Base-by-base conservation (phyloP, 768 basidiomycete species). In the Neoboletus brunneissimus region DNA sequence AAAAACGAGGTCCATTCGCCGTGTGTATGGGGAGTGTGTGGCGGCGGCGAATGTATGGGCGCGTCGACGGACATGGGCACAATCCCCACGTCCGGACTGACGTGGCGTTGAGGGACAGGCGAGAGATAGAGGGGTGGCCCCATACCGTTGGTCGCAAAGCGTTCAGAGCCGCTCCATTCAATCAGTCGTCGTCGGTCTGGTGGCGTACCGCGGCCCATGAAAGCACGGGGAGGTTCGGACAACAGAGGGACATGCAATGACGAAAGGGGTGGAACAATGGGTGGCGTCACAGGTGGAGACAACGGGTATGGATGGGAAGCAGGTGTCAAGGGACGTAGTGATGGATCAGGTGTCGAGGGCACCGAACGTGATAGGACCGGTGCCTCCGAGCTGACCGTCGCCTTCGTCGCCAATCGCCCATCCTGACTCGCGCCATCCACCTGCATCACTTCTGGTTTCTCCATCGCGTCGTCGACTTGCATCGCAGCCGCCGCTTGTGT, bases 1-100 rank as follows among this genome's bases (percentile, higher is more conserved):
- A 71, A 53, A 45, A 71, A 73, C 5, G 71, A 71, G 0, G 70
- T 71, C 70, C 70, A 71, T 41, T 71, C 70, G 13, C 70, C 70
- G 10, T 60, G 61, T 0, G 64, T 40, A 11, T 57, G 62, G 0
- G 50, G 31, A 1, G 61, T 40, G 22, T 57, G 57, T 7, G 53
- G 11, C 0, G 57, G 48, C 5, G 57, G 9, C 0, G 56, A 25
- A 27, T 60, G 58, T 1, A 60, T 52, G 0, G 63, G 48, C 12
- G 55, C 0, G 41, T 70, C 60, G 35, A 69, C 48, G 20, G 63
- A 43, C 61, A 69, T 67, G 48, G 67, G 55, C 11, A 62, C 51
- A 23, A 68, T 63, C 1, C 57, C 64, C 6, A 55, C 41, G 43
- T 69, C 58, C 2, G 57, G 5, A 18, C 22, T 55, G 12, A 48